Conservation (phyloP, 805 yeast genomes). For the Starmerella davenportii region DNA sequence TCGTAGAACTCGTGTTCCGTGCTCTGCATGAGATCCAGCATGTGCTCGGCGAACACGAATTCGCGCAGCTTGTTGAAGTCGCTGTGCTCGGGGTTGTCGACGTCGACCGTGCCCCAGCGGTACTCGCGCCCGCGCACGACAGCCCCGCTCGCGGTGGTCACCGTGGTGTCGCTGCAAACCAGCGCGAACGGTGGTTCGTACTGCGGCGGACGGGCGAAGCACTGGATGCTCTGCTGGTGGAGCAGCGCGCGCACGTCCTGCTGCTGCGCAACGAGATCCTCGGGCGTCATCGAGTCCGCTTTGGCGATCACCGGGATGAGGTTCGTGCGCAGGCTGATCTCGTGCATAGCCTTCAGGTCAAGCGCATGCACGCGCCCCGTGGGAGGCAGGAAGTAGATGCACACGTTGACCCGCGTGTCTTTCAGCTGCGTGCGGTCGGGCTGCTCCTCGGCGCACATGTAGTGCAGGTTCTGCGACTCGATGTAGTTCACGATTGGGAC, state of each 20-base stretch:
- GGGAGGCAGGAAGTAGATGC: slow-evolving; percentile 78
- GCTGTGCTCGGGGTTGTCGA: slow-evolving; percentile 70
- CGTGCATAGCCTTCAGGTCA: slow-evolving; percentile 78
- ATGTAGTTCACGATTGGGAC: slow-evolving; percentile 72
- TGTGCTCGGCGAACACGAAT: slow-evolving; percentile 59
- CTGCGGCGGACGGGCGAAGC: slow-evolving; percentile 58
- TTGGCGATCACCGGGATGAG: slow-evolving; percentile 80
- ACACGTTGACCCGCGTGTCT: slow-evolving; percentile 80
- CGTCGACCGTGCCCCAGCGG: slow-evolving; percentile 83
- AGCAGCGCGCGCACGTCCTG: slow-evolving; percentile 59
- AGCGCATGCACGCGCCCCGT: slow-evolving; percentile 81
- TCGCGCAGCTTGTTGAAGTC: slow-evolving; percentile 71
- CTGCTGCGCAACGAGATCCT: slow-evolving; percentile 52
- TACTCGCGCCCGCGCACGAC: slow-evolving; percentile 63
- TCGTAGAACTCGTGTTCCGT: slow-evolving; percentile 74
- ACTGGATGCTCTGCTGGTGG: slow-evolving; percentile 65
- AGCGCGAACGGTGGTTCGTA: slow-evolving; percentile 55
- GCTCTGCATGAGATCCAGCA: slow-evolving; percentile 62
- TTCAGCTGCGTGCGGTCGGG: slow-evolving; percentile 39
- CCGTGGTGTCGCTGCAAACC: slow-evolving; percentile 48
- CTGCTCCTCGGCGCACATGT: slow-evolving; percentile 85
- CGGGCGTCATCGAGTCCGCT: slow-evolving; percentile 64
- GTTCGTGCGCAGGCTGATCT: slow-evolving; percentile 61
- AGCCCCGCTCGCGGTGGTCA: slow-evolving; percentile 38
- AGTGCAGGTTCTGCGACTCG: slow-evolving; percentile 78